Base-by-base conservation (phyloP, 1,139 yeast species). In the Pichia norvegensis region DNA sequence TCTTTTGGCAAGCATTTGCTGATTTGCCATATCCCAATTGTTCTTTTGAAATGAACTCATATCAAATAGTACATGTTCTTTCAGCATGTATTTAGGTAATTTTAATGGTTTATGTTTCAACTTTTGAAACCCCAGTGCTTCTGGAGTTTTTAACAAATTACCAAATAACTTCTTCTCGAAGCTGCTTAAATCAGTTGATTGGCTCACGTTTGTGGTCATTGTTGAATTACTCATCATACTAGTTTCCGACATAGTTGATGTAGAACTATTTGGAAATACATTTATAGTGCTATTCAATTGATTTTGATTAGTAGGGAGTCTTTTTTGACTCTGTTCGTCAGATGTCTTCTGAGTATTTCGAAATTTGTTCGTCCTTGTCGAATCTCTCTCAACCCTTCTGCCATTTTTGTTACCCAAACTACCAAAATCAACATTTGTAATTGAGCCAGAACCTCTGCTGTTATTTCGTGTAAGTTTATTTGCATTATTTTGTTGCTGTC, bases 21-120 rank as follows among this genome's bases (percentile, higher is more conserved):
- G 86, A 53, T 79, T 81, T 14, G 65, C 58, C n/a, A 62, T 54
- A 52, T 80, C 86, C 85, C 85, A 80, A 16, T 63, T 62, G 50
- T 73, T 73, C 35, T 63, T 68, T 0, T 47, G 42, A 45, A 66
- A 61, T 2, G 58, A 54, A 17, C 48, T 48, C 43, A 57, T 51
- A 42, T 57, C 58, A 42, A 64, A 60, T 33, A 59, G 49, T 4
- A 58, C 57, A 27, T 58, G 59, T 35, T 60, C 63, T 36, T 59
- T 54, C 22, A 62, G 48, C 46, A 64, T 36, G 42, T 64, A 64
- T 25, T 57, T 55, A 7, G 67, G 66, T 2, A 48, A 46, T 13
- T 45, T 49, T 10, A 47, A 57, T 5, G 43, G 47, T 8, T 45
- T 46, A 16, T 48, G 58, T 4, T 45, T 40, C 2, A 58, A 16